Evolutionary conservation across 257 asterid species (phyloP).

Genomic region (Plectranthus barbatus): DNA sequence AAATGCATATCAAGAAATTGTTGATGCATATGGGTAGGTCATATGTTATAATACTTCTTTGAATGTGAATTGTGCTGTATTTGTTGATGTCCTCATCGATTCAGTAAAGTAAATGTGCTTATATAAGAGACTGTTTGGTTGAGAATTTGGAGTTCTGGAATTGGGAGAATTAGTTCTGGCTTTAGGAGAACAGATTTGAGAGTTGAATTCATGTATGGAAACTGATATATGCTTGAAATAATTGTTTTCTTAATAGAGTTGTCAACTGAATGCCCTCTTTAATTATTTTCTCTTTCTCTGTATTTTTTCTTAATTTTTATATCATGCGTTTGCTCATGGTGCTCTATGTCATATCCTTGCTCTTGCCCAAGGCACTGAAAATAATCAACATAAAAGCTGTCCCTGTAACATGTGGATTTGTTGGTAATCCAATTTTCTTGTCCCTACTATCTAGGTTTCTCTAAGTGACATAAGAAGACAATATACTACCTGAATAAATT

Average conservation of each 20-base stretch:
- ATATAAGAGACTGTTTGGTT: background rate
- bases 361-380: background rate
- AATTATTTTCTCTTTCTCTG: background rate
- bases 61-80: background rate
- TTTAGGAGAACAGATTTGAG: background rate
- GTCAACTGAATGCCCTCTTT: background rate
- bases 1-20: slow-evolving; percentile 83
- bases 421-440: background rate
- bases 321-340: background rate
- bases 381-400: background rate
- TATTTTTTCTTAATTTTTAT: background rate
- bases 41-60: slow-evolving; percentile 13
- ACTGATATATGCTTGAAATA: background rate
- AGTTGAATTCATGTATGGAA: background rate
- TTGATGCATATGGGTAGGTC: slow-evolving; percentile 92
- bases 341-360: background rate
- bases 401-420: background rate
- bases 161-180: background rate
- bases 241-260: background rate
- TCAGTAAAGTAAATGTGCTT: background rate
- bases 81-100: background rate
- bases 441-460: background rate
- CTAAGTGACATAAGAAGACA: background rate
- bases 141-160: background rate
- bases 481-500: background rate